Conservation (phyloP, 2,329 filamentous ascomycete species). For the Thermoascus crustaceus region DNA sequence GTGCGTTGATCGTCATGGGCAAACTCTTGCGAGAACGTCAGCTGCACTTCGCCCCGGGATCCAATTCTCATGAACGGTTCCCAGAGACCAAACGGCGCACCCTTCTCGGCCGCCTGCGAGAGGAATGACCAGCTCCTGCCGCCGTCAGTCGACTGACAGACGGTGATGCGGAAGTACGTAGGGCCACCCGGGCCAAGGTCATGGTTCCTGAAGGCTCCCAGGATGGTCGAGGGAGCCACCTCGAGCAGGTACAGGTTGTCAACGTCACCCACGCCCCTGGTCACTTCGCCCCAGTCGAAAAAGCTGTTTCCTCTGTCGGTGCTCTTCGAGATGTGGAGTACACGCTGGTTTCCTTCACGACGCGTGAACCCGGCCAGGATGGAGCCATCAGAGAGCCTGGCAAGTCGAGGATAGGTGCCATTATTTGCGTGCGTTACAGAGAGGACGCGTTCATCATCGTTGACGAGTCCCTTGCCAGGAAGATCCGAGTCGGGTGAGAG, state of each 20-base stretch:
- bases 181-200: constrained; percentile 28
- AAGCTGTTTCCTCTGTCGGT: constrained; percentile 38
- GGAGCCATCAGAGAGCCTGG: constrained; percentile 37
- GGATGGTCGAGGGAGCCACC: constrained; percentile 25
- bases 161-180: constrained; percentile 43
- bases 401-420: constrained; percentile 43
- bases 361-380: constrained; percentile 42
- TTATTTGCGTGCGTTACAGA: constrained; percentile 26
- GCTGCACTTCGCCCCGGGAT: constrained; percentile 31
- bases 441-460: constrained; percentile 27
- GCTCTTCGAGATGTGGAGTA: constrained; percentile 39
- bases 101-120: constrained; percentile 39
- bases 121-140: constrained; percentile 38
- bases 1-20: constrained; percentile 42
- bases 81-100: constrained; percentile 36
- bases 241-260: constrained; percentile 44
- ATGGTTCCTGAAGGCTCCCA: constrained; percentile 45
- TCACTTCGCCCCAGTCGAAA: constrained; percentile 35
- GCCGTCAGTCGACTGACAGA: constrained; percentile 40
- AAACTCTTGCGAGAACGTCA: constrained; percentile 42
- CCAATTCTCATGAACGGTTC: constrained; percentile 44
- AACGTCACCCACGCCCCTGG: constrained; percentile 36
- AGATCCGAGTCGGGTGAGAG: neutral
- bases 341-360: constrained; percentile 28
- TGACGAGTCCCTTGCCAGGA: constrained; percentile 18